Base-by-base conservation (phyloP, 2,329 filamentous ascomycete species). In the Tolypocladium cylindrosporum region DNA sequence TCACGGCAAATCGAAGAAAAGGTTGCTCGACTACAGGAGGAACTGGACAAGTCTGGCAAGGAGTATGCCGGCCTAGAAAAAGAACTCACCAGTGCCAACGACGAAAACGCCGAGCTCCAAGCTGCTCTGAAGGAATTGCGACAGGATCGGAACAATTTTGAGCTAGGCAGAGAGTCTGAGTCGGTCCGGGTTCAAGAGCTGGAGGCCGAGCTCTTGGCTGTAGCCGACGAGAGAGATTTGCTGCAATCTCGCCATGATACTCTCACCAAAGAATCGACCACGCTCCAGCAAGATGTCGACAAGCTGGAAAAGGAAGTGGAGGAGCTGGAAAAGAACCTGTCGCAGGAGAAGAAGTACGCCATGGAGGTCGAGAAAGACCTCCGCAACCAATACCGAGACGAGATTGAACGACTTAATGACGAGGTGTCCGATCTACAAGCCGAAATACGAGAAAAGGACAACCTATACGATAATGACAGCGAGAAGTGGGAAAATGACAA, bases 1-100 rank as follows among this genome's bases (percentile, higher is more conserved):
- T 89, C 84, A 56, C 82, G 88, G 39, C 88, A 92, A 71, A 79
- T 90, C 21, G 88, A 92, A 65, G 87, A 90, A 63, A 90, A 85
- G 69, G 75, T 84, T 10, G 74, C 77, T 55, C 83, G 84, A 39
- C 74, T 92, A 11, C 87, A 91, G 63, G 75, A 81, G 52, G 87
- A 91, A 58, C 73, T 90, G 7, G 81, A 83, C 58, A 74, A 74
- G 60, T 74, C 78, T 21, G 74, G 77, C 24, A 71, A 77, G 24
- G 79, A 79, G 55, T 78, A 77, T 56, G 72, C 74, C 16, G 70
- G 71, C n/a, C 70, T 87, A 1, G 78, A 85, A 63, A 77, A 80
- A 51, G 75, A 82, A 59, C 72, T 76, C 43, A 67, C 72, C 1
- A 72, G 77, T 27, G 77, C 76, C 59, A 75, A 78, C 39, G 71